Base-by-base conservation (phyloP, 2,329 filamentous ascomycete species). In the Sphaerulina vaccinii region DNA sequence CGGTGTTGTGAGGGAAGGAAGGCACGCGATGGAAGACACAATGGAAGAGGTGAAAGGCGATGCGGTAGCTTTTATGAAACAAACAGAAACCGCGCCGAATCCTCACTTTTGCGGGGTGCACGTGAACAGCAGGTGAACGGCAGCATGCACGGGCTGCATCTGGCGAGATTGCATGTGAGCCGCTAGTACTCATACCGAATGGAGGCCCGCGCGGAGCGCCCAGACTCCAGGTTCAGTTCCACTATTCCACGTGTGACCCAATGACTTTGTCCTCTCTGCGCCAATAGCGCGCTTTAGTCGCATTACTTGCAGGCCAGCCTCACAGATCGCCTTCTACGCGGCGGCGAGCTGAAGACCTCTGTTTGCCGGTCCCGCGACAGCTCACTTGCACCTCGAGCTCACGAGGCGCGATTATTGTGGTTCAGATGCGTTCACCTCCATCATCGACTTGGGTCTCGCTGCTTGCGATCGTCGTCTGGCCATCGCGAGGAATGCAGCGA, bases 11-110 rank as follows among this genome's bases (percentile, higher is more conserved):
- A 39, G 15, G 23, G 38, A 38, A 19, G 22, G 38, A 21, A 24
- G 29, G 45, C 33, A 32, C 44, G 44, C 44, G 44, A 48, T 48
- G 46, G 23, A 18, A n/a, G 43, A 48, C 24, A 43, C 46, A 47
- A 40, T 35, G 44, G 13, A 27, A 21, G 33, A 21, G 44, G 16
- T 22, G 16, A 11, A 10, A 33, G 33, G 24, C 35, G 33, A 39
- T 18, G 16, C 11, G 16, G 45, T 18, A 21, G 35, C 23, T 24
- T 48, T 48, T 27, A 29, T 38, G 22, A n/a, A 21, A 22, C n/a
- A 16, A 9, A 10, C n/a, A 19, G 15, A 7, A 37, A 15, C 35
- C 9, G 35, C 35, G 18, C 15, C 11, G 18, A 19, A 37, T n/a
- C 11, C 35, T 13, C 13, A 18, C 22, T 18, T 3, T 2, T 7